A percentile compares a stretch with the other conserved stretches of the same genome.
Evolutionary conservation across 805 yeast species (phyloP).

Genomic region (Sugiyamaella chiloensis): DNA sequence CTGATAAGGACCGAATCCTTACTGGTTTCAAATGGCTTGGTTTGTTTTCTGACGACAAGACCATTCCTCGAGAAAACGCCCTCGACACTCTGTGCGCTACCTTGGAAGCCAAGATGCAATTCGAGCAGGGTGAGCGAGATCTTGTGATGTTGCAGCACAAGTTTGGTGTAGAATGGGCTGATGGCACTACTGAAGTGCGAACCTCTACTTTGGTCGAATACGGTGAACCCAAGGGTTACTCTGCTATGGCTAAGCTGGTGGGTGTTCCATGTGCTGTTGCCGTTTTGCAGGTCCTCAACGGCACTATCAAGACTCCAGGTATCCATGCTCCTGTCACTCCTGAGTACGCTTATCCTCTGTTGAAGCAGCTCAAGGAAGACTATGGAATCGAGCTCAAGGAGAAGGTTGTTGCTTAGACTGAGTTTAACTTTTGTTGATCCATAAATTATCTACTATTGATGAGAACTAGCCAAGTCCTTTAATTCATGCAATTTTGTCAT

Average conservation of each 20-base stretch:
- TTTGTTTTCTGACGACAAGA: slow-evolving; percentile 69
- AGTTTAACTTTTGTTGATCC: too few relatives aligned
- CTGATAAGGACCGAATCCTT: slow-evolving; percentile 81
- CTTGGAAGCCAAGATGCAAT: slow-evolving; percentile 92
- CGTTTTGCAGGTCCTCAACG: slow-evolving; percentile 76
- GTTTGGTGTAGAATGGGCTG: slow-evolving; percentile 95
- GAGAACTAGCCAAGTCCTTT: too few relatives aligned
- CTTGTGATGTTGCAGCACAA: slow-evolving; percentile 94
- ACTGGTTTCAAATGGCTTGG: slow-evolving; percentile 94
- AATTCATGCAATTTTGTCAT: too few relatives aligned
- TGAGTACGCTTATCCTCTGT: slow-evolving; percentile 84
- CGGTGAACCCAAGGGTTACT: slow-evolving; percentile 85
- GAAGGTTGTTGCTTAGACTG: slow-evolving; percentile 52
- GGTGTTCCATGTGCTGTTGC: slow-evolving; percentile 99
- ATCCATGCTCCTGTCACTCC: slow-evolving; percentile 90
- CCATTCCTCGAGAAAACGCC: slow-evolving; percentile 89
- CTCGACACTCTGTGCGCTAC: slow-evolving; percentile 96
- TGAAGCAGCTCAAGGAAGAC: slow-evolving; percentile 86
- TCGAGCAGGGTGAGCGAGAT: slow-evolving; percentile 93
- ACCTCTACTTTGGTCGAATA: slow-evolving; percentile 93
- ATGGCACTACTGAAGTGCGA: slow-evolving; percentile 86
- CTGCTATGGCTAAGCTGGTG: slow-evolving; percentile 97
- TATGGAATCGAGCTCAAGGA: slow-evolving; percentile 85
- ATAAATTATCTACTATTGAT: too few relatives aligned
- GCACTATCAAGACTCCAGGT: slow-evolving; percentile 75